Evolutionary conservation across 2,329 filamentous ascomycete genomes (phyloP).

Genomic region (Neonectria hederae): DNA sequence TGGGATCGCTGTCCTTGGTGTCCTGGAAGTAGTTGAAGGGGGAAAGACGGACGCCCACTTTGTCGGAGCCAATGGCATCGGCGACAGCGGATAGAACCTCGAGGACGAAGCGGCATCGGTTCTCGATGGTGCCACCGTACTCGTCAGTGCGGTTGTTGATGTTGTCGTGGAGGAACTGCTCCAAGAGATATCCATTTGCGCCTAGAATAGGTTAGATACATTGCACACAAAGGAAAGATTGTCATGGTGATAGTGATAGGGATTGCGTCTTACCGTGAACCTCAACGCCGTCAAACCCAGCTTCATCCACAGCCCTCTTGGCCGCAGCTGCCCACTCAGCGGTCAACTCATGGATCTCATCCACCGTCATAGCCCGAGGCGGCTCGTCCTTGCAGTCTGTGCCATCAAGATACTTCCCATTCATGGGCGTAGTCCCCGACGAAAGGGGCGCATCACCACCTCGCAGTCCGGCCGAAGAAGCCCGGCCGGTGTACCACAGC

Average conservation of each 20-base stretch:
- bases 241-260: neutral
- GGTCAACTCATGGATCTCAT: conserved; percentile 72
- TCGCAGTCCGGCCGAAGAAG: conserved; percentile 48
- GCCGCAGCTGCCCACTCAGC: conserved; percentile 64
- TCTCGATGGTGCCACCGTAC: conserved; percentile 34
- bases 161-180: conserved; percentile 33
- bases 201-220: conserved; percentile 13
- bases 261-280: conserved; percentile 49
- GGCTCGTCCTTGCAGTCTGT: conserved; percentile 44
- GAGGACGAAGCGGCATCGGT: conserved; percentile 33
- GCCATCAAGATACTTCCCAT: conserved; percentile 58
- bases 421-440: conserved; percentile 47
- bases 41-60: conserved; percentile 34
- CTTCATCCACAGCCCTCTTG: conserved; percentile 63
- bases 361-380: conserved; percentile 70
- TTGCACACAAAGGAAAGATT: neutral
- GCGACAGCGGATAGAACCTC: conserved; percentile 31
- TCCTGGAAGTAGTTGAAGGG: conserved; percentile 48
- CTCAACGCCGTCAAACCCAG: conserved; percentile 77
- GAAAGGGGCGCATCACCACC: conserved; percentile 35
- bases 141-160: conserved; percentile 33
- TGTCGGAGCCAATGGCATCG: conserved; percentile 32
- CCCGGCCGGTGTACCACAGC: conserved; percentile 69
- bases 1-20: conserved; percentile 43
- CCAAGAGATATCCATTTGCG: conserved; percentile 36